Evolutionary conservation across 495 filamentous ascomycete genomes (phyloP).

Genomic region (Aspergillus diversus): DNA sequence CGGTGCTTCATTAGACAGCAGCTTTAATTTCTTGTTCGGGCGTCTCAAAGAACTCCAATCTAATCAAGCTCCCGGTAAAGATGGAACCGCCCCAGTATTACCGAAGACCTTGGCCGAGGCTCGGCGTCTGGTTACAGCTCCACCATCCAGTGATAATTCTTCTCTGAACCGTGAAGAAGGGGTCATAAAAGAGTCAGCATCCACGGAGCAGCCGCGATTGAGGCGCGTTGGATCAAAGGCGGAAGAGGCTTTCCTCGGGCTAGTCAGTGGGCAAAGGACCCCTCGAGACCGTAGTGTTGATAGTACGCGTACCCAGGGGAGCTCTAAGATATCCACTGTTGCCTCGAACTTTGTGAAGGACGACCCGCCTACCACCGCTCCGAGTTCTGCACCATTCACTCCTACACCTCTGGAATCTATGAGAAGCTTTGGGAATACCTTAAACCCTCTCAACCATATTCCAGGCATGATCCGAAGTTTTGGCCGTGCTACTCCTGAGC

Average conservation of each 20-base stretch:
- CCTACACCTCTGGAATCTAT: slow-evolving; percentile 74
- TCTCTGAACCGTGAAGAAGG: slow-evolving; percentile 50
- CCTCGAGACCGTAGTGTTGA: slow-evolving; percentile 77
- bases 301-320: slow-evolving; percentile 64
- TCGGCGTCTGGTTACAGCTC: slow-evolving; percentile 77
- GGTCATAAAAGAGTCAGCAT: slow-evolving; percentile 46
- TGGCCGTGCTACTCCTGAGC: slow-evolving; percentile 59
- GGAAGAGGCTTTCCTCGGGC: slow-evolving; percentile 63
- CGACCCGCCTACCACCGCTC: slow-evolving; percentile 29
- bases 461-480: slow-evolving; percentile 76
- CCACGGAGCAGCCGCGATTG: slow-evolving; percentile 38
- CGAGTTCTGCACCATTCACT: slow-evolving; percentile 33
- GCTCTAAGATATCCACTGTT: slow-evolving; percentile 35
- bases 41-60: slow-evolving; percentile 72
- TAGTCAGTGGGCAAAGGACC: slow-evolving; percentile 63
- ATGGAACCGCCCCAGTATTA: slow-evolving; percentile 51
- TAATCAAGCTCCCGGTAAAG: slow-evolving; percentile 47
- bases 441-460: slow-evolving; percentile 84
- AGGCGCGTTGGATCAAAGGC: slow-evolving; percentile 36
- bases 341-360: slow-evolving; percentile 29
- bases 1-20: slow-evolving; percentile 81
- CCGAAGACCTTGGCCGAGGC: slow-evolving; percentile 94
- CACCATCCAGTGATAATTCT: slow-evolving; percentile 59
- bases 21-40: slow-evolving; percentile 92
- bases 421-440: slow-evolving; percentile 77